Conservation (phyloP, 768 basidiomycete genomes). For the Tulasnella sp. region DNA sequence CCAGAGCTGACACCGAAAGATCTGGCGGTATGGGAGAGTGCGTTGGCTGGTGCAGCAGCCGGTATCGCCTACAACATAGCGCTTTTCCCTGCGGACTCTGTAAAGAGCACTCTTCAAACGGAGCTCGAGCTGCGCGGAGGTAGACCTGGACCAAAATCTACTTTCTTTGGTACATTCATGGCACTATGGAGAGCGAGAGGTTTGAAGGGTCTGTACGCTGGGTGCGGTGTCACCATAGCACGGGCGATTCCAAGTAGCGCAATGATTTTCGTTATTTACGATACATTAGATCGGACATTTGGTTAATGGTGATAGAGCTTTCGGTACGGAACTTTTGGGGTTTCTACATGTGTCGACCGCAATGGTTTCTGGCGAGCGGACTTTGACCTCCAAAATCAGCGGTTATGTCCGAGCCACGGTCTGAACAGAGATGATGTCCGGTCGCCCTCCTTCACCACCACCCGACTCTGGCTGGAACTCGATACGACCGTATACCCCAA, state of each 20-base stretch:
- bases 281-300: constrained; percentile 52
- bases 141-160: constrained; percentile 21
- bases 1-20: constrained; percentile 23
- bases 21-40: constrained; percentile 68
- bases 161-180: constrained; percentile 46
- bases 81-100: constrained; percentile 90
- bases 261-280: constrained; percentile 87
- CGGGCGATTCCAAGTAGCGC: constrained; percentile 82
- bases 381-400: not conserved
- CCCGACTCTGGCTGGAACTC: constrained; percentile 43
- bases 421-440: not conserved
- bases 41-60: constrained; percentile 74
- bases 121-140: constrained; percentile 70
- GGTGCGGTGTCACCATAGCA: constrained; percentile 82
- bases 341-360: not conserved
- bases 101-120: constrained; percentile 93
- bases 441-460: constrained; percentile 12
- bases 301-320: constrained; percentile 22
- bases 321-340: not conserved
- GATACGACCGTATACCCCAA: constrained; percentile 65
- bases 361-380: not conserved
- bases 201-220: constrained; percentile 76
- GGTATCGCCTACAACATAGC: constrained; percentile 77
- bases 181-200: constrained; percentile 70
- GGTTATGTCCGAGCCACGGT: not conserved